Evolutionary conservation across 208 protist genomes (phyloP).

Genomic region (Trypanosoma caninum): DNA sequence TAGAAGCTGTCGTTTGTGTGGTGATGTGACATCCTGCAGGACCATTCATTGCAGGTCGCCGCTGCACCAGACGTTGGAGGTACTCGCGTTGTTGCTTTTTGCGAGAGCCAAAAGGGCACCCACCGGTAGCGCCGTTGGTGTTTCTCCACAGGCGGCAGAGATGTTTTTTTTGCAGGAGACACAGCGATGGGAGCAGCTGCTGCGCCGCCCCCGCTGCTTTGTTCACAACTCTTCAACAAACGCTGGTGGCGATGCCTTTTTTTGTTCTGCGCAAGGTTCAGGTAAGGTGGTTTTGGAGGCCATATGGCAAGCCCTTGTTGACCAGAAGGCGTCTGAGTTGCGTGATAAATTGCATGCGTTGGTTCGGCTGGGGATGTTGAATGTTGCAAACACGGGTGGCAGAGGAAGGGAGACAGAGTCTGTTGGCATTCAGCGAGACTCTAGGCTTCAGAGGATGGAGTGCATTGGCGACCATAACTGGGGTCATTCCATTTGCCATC

Average conservation of each 20-base stretch:
- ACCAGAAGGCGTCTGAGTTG: conserved; percentile 1
- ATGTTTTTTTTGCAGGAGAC: conserved; percentile 15
- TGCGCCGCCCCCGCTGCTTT: neutral
- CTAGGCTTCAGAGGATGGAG: conserved; percentile 25
- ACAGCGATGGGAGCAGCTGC: conserved; percentile 6
- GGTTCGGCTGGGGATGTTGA: conserved; percentile 9
- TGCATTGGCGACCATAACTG: conserved; percentile 34
- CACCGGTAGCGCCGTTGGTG: conserved; percentile 14
- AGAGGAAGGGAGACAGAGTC: neutral
- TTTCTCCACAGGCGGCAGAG: conserved; percentile 9
- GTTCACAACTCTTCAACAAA: neutral
- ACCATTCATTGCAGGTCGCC: neutral
- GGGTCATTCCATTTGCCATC: conserved; percentile 19
- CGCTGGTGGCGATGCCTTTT: neutral
- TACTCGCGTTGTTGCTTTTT: conserved; percentile 21
- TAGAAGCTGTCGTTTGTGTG: conserved; percentile 19
- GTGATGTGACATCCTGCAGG: neutral
- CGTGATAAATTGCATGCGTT: conserved; percentile 4
- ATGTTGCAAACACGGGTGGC: neutral
- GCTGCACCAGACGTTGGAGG: conserved; percentile 7
- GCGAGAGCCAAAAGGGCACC: conserved; percentile 4
- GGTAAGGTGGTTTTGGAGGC: neutral
- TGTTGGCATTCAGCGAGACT: neutral
- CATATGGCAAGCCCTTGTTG: conserved; percentile 1
- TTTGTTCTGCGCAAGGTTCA: neutral